Evolutionary conservation across 768 basidiomycete genomes (phyloP).

Genomic region (Naganishia onofrii): DNA sequence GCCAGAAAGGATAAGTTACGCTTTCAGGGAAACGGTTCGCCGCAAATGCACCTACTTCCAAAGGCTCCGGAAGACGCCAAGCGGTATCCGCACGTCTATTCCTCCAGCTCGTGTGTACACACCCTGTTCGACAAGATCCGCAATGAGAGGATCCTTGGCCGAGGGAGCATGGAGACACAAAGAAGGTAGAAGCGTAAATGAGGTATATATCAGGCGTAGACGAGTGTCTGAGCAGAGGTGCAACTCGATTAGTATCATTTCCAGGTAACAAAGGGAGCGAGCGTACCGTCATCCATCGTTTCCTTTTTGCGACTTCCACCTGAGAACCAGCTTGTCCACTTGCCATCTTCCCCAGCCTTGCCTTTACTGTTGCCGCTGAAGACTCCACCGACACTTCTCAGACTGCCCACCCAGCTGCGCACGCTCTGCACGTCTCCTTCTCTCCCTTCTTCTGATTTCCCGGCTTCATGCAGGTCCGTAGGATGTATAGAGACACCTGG

Average conservation of each 20-base stretch:
- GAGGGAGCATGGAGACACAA: conserved; percentile 47
- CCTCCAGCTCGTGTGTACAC: conserved; percentile 49
- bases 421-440: conserved; percentile 50
- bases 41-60: conserved; percentile 40
- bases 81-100: conserved; percentile 46
- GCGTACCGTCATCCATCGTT: conserved; percentile 46
- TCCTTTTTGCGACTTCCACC: conserved; percentile 35
- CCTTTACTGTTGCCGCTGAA: conserved; percentile 30
- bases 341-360: conserved; percentile 12
- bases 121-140: conserved; percentile 46
- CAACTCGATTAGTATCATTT: background rate
- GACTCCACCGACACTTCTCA: conserved; percentile 47
- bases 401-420: conserved; percentile 50
- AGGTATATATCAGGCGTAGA: conserved; percentile 44
- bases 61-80: conserved; percentile 47
- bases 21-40: no score
- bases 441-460: conserved; percentile 26
- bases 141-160: conserved; percentile 44
- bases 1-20: background rate
- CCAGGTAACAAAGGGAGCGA: background rate
- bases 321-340: conserved; percentile 1
- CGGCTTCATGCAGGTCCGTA: conserved; percentile 6
- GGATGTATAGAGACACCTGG: conserved; percentile 34
- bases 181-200: conserved; percentile 49
- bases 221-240: conserved; percentile 39